phyloP scores from a whole-genome alignment of 306 rosid species.

The Leucaena leucocephala region DNA sequence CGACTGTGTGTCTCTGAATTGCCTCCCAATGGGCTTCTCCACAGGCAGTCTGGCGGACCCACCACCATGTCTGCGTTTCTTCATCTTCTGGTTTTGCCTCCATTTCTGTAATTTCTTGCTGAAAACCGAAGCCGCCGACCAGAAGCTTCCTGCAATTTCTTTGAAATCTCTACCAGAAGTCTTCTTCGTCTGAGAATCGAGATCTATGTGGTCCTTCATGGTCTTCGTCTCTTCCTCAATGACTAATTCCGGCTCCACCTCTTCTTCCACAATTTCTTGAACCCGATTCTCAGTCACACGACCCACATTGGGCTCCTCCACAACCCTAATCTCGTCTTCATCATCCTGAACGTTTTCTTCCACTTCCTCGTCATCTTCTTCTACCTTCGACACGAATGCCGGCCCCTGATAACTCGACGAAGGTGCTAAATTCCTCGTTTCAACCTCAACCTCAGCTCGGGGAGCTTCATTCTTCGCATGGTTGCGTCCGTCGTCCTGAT shows the following conservation, averaged over 20 bases:
- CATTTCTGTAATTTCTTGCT: conserved; percentile 95
- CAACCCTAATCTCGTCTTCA: conserved; percentile 47
- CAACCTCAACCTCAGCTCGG: conserved; percentile 43
- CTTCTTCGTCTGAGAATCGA: conserved; percentile 79
- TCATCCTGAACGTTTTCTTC: conserved; percentile 16
- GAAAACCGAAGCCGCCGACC: conserved; percentile 93
- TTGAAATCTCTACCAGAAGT: conserved; percentile 74
- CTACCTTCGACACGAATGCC: conserved; percentile 50
- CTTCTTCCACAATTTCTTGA: conserved; percentile 68
- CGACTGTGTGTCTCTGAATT: conserved; percentile 95
- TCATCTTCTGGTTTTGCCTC: conserved; percentile 93
- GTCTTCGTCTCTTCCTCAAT: conserved; percentile 60
- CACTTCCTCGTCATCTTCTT: conserved; percentile 46
- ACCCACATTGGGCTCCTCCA: conserved; percentile 43
- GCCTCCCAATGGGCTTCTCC: conserved; percentile 91
- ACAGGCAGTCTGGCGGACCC: conserved; percentile 83
- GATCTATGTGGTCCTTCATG: conserved; percentile 92
- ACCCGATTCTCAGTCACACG: conserved; percentile 63
- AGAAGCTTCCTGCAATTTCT: conserved; percentile 90
- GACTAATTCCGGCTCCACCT: conserved; percentile 33
- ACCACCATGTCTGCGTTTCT: conserved; percentile 78
- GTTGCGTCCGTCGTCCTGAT: conserved; percentile 72
- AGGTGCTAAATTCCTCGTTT: conserved; percentile 48
- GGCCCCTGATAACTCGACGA: conserved; percentile 59
- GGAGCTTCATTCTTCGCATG: conserved; percentile 51